A percentile compares a stretch with the other conserved stretches of the same genome.
These are phyloP conservation scores for Cardiospermum halicacabum DNA, from an alignment of 345 rosid species.

Conservation along the genomic window DNA sequence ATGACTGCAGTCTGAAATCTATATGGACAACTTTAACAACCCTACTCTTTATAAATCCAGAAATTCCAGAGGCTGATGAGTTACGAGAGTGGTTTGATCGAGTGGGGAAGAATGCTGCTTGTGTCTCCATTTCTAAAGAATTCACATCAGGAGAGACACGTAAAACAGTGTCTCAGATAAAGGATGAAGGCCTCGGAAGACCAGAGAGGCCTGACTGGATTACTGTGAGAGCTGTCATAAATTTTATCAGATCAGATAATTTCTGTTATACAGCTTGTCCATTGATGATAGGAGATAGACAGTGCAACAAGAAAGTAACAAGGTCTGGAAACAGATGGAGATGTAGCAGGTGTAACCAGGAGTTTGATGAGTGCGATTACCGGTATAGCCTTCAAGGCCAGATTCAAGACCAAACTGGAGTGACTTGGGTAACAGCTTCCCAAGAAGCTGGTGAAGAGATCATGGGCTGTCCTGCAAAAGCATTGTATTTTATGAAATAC, in stretches of 20 bases:
- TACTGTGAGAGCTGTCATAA: slow-evolving; percentile 57
- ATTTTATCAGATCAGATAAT: slow-evolving; percentile 66
- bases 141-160: slow-evolving; percentile 48
- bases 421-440: slow-evolving; percentile 83
- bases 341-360: slow-evolving; percentile 88
- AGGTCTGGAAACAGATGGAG: slow-evolving; percentile 60
- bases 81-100: slow-evolving; percentile 69
- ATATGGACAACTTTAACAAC: slow-evolving; percentile 72
- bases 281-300: slow-evolving; percentile 79
- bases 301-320: slow-evolving; percentile 73
- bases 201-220: slow-evolving; percentile 90
- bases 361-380: slow-evolving; percentile 80
- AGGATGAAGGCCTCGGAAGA: slow-evolving; percentile 87
- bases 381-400: slow-evolving; percentile 84
- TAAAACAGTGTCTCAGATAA: slow-evolving; percentile 73
- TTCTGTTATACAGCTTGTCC: slow-evolving; percentile 95
- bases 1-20: slow-evolving; percentile 81
- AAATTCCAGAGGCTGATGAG: slow-evolving; percentile 61
- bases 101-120: slow-evolving; percentile 56
- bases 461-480: slow-evolving; percentile 66
- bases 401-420: slow-evolving; percentile 81
- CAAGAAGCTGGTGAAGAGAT: slow-evolving; percentile 87
- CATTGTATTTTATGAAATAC: slow-evolving; percentile 56
- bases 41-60: slow-evolving; percentile 81
- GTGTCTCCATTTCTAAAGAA: slow-evolving; percentile 74